Percentiles rank a stretch among this genome's conserved stretches.
phyloP scores from a whole-genome alignment of 257 asterid species.

The Gentiana straminea region DNA sequence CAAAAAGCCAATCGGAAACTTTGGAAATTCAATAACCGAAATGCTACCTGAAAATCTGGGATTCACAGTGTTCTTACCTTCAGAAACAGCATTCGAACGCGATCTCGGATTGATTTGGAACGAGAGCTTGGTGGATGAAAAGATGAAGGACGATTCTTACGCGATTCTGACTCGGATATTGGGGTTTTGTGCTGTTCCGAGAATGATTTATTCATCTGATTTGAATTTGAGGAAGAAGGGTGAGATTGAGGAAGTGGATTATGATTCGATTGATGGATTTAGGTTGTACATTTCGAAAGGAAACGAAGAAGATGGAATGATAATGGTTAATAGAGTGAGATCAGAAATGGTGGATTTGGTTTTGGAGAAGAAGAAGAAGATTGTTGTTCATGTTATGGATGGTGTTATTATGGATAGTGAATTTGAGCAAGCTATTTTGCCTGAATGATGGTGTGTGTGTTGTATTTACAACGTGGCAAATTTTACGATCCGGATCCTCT shows the following conservation, averaged over 20 bases:
- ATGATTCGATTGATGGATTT: slow-evolving; percentile 60
- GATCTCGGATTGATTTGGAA: too few species aligned
- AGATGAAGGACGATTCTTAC: too few species aligned
- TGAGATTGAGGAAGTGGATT: slow-evolving; percentile 16
- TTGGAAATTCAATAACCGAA: slow-evolving; percentile 38
- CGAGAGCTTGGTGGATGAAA: too few species aligned
- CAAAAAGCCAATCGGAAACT: slow-evolving; percentile 26
- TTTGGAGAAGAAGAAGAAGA: slow-evolving; percentile 9
- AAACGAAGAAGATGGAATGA: slow-evolving; percentile 26
- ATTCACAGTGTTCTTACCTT: slow-evolving; percentile 68
- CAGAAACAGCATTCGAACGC: slow-evolving; percentile 29
- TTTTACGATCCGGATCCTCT: too few species aligned
- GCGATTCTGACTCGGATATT: slow-evolving; percentile 31
- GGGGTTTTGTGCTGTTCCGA: slow-evolving; percentile 68
- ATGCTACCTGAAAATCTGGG: slow-evolving; percentile 72
- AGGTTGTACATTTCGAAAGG: slow-evolving; percentile 27
- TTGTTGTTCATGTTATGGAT: slow-evolving; percentile 38
- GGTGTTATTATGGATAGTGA: slow-evolving; percentile 58
- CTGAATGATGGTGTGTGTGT: slow-evolving; percentile 7
- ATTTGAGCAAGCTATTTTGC: slow-evolving; percentile 36
- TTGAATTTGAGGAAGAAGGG: slow-evolving; percentile 6
- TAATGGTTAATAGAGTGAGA: slow-evolving; percentile 48
- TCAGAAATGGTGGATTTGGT: slow-evolving; percentile 28
- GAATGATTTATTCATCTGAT: slow-evolving; percentile 31
- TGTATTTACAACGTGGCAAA: too few species aligned